Evolutionary conservation across 2,329 filamentous ascomycete species (phyloP), one percentile per base, ranked within the genome.

Genomic region (Phoma herbarum): DNA sequence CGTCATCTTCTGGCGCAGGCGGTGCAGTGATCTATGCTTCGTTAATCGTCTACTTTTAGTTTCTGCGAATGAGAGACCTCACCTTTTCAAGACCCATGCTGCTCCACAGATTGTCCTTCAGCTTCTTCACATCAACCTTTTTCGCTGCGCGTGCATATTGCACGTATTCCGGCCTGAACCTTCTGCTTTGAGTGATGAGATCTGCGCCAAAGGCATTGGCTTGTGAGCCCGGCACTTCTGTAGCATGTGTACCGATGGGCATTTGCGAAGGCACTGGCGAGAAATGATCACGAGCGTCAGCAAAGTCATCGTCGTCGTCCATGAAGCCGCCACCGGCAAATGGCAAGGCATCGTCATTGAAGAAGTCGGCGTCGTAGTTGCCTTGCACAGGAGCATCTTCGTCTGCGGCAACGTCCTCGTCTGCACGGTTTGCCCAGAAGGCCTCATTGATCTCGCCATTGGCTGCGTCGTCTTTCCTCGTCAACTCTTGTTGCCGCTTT

Each of bases 331-430:
- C 87, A 11, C 86, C 88, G 1, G 86, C 82, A 68, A 92, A 85
- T 1, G 89, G 88, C 63, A 93, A 81, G 1, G 85, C 89, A 67
- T 94, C 91, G 71, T 98, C 95, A 70, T 95, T 90, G 82, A 98
- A 99, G 85, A 98, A 99, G 77, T 98, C 91, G 59, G 95, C 94
- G 75, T 98, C 93, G 77, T 98, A 99, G 73, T 96, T 89, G 60
- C 93, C 93, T 67, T 87, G 83, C 2, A 85, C 76, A 1, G 79
- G 84, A 3, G 82, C 85, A 43, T 87, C 87, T 23, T 89, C 88
- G 49, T 81, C 63, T 74, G 69, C 64, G 61, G 65, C 52, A 52
- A 65, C 53, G 3, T 75, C 72, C 37, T 75, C 69, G 31, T 67
- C 65, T 26, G 73, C 64, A 65, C 75, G 69, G 72, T 86, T 85